Percentiles rank a stretch among this genome's conserved stretches.
These are phyloP conservation scores for Cryphonectria naterciae DNA, from an alignment of 2,329 filamentous ascomycete species.

Conservation along the genomic window DNA sequence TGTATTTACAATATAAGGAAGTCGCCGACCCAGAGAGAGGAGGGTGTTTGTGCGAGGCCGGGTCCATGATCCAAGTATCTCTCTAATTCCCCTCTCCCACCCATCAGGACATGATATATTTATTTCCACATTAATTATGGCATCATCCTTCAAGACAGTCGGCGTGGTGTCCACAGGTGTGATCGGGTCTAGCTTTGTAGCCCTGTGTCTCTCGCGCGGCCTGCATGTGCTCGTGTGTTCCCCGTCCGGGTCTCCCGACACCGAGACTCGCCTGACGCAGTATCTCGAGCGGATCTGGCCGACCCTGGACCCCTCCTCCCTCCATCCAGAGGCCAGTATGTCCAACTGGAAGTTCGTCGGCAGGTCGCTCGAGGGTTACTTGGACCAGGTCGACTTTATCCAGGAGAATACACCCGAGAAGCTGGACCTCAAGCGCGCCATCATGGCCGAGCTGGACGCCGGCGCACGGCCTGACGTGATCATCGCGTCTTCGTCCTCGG, in stretches of 20 bases:
- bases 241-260: constrained; percentile 37
- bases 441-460: constrained; percentile 42
- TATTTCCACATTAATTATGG: neutral
- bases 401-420: constrained; percentile 47
- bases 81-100: too few species aligned
- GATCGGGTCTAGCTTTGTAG: constrained; percentile 45
- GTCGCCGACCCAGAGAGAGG: too few species aligned
- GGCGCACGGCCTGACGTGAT: constrained; percentile 38
- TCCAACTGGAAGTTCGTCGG: constrained; percentile 22
- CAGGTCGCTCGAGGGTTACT: constrained; percentile 25
- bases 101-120: too few species aligned
- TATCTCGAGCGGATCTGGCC: constrained; percentile 24
- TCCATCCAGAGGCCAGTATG: constrained; percentile 6
- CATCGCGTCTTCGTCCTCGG: constrained; percentile 45
- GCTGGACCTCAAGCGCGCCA: constrained; percentile 43
- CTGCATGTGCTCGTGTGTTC: constrained; percentile 46
- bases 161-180: constrained; percentile 41
- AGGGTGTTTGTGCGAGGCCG: too few species aligned
- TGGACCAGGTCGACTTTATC: constrained; percentile 38
- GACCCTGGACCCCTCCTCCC: constrained; percentile 7
- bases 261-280: constrained; percentile 36
- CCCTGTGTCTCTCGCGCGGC: constrained; percentile 39
- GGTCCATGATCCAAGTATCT: too few species aligned
- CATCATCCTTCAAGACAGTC: constrained; percentile 32
- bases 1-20: too few species aligned